Conservation (phyloP, 176 grass and related monocot genomes). For the Phyllostachys edulis region DNA sequence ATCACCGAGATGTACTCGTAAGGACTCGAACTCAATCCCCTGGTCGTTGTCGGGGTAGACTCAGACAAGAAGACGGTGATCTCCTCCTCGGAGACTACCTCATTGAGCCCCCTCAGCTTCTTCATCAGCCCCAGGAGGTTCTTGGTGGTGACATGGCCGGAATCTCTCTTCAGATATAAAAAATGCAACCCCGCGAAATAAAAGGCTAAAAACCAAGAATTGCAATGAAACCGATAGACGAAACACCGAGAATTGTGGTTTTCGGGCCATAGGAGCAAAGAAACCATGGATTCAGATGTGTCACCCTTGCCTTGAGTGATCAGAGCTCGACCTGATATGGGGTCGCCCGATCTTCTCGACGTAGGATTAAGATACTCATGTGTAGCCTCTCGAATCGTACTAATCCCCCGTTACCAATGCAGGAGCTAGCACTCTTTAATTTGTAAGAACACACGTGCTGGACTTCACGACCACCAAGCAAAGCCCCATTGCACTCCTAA, state of each 20-base stretch:
- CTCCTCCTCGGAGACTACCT: slow-evolving; percentile 64
- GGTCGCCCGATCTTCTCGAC: no score
- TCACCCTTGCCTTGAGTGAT: slow-evolving; percentile 84
- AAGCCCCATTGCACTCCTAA: no score
- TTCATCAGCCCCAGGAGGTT: slow-evolving; percentile 76
- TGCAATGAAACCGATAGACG: background rate
- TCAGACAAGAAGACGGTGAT: slow-evolving; percentile 60
- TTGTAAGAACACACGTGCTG: no score
- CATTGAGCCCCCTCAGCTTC: slow-evolving; percentile 77
- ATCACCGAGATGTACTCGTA: slow-evolving; percentile 45
- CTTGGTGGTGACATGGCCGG: slow-evolving; percentile 68
- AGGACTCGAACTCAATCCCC: slow-evolving; percentile 66
- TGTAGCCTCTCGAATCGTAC: no score
- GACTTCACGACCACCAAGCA: no score
- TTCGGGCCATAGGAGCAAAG: background rate
- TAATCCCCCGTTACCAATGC: no score
- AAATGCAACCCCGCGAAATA: slow-evolving; percentile 43
- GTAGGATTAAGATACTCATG: no score
- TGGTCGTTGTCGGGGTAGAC: slow-evolving; percentile 61
- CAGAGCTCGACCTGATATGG: no score
- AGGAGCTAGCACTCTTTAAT: no score
- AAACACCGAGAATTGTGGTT: background rate
- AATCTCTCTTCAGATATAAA: slow-evolving; percentile 59
- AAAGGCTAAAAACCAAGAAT: slow-evolving; percentile 29
- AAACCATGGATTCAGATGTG: background rate